Evolutionary conservation across 495 filamentous ascomycete species (phyloP), one percentile per base, ranked within the genome.

Genomic region (Eremomyces bilateralis): DNA sequence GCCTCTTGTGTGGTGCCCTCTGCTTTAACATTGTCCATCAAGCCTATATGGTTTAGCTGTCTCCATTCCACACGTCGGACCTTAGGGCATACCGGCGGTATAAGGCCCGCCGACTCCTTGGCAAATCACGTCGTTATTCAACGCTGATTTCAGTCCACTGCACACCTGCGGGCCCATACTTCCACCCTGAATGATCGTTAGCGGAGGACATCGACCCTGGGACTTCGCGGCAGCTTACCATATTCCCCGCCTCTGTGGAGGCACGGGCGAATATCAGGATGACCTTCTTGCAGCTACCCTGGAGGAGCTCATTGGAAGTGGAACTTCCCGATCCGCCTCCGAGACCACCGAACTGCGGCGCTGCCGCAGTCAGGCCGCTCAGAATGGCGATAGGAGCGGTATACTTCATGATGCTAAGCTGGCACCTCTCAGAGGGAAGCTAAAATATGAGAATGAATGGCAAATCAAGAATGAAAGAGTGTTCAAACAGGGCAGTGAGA

Each of bases 181-280:
- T 1, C 35, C 33, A 16, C 53, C 48, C 20, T 29, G 17, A 15
- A 15, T 16, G 8, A 20, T 40, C 28, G 34, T 20, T 20, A 3
- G 54, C 22, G 0, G 48, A 47, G 17, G 35, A 24, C 15, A 50
- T 41, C 21, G 53, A 46, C 49, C 2, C 48, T 52, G 3, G 52
- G 51, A 20, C 47, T 45, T 3, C 51, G 34, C n/a, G n/a, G n/a
- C n/a, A 1, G 39, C 33, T 13, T 49, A 28, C 46, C 15, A 58
- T 51, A 30, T 51, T 53, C 4, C 57, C 57, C 3, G 44, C 35
- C 32, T 61, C 57, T 15, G 50, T 46, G 1, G 57, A 59, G 5
- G 56, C 57, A 10, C 57, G 49, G 24, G 57, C 57, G 34, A 49
- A 61, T 28, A 61, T 54, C 21, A 61, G 42, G 1, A 57, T 61